These are phyloP conservation scores for Perilla frutescens DNA, from an alignment of 257 asterid species.

Conservation along the genomic window DNA sequence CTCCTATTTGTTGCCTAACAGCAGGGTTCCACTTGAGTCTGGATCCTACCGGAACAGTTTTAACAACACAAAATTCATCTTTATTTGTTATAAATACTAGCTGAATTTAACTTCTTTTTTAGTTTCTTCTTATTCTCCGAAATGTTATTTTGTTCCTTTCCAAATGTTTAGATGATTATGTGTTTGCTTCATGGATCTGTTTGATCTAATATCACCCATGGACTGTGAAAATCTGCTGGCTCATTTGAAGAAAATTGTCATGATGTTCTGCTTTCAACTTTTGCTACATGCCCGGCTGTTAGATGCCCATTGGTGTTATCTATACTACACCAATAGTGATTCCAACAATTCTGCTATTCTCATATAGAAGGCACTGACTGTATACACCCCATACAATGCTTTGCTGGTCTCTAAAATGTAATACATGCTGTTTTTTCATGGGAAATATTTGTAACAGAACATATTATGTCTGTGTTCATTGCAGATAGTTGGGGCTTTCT, in stretches of 20 bases:
- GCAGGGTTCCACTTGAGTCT: conserved; percentile 15
- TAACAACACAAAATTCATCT: not conserved
- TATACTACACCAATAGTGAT: not conserved
- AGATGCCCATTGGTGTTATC: not conserved
- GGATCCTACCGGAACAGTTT: not conserved
- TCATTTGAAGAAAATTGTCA: not conserved
- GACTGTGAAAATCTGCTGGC: conserved; percentile 13
- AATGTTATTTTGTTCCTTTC: not conserved
- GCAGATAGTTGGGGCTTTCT: conserved; percentile 99
- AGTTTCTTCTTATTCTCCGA: conserved; percentile 8
- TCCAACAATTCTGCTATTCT: conserved; percentile 1
- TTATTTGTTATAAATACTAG: not conserved
- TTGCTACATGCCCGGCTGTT: conserved; percentile 11
- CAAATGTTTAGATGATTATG: not conserved
- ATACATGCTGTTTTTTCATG: conserved; percentile 21
- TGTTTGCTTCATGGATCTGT: conserved; percentile 1
- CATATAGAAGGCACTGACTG: not conserved
- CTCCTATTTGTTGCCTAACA: conserved; percentile 3
- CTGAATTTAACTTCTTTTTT: conserved; percentile 18
- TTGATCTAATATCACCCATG: conserved; percentile 1
- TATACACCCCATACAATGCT: conserved; percentile 10
- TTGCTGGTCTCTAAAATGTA: conserved; percentile 1
- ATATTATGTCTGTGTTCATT: conserved; percentile 29
- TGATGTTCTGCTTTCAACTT: conserved; percentile 3
- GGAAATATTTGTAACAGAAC: conserved; percentile 16